Evolutionary conservation across 768 basidiomycete genomes (phyloP), one percentile per base, ranked within the genome.

Genomic region (Suillus brevipes): DNA sequence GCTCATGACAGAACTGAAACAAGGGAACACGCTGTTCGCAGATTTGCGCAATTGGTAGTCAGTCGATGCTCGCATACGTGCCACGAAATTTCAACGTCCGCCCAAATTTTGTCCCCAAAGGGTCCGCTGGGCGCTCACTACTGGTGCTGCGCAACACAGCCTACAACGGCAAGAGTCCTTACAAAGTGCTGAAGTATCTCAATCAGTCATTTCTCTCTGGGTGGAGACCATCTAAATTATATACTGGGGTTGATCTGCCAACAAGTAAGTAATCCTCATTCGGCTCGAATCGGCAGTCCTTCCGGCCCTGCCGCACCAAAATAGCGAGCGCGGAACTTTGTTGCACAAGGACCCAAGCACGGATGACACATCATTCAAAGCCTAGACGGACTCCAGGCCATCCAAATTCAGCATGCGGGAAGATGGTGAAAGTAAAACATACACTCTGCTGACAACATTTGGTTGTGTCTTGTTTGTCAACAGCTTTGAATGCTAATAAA

Each of bases 61-160:
- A 38, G 40, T 60, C 28, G 28, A 45, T 60, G 23, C 40, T 45
- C 37, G 63, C 52, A 57, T 53, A 49, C 38, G 50, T 60, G 65
- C 45, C 62, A 63, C 47, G 53, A 69, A 68, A 65, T 65, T 74
- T 74, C 68, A 72, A 75, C 68, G 68, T 67, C 72, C 68, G 68
- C 62, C 67, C 65, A 75, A 74, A 75, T 72, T 69, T 61, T 66
- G 71, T 49, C 40, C 64, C 61, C 61, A 65, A 59, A 49, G 61
- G 34, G 40, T 40, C 25, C 40, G 14, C 25, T 28, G 25, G 28
- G 25, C 25, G 40, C 40, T 16, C 25, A 6, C 25, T 57, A 6
- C 34, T 34, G 34, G 34, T 34, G 5, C 57, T 18, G n/a, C 38
- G 23, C 16, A 59, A 59, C 58, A 20, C 16, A 18, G 36, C 5